Conservation (phyloP, 371 early-diverging fungal genomes). For the Smittium culicis region DNA sequence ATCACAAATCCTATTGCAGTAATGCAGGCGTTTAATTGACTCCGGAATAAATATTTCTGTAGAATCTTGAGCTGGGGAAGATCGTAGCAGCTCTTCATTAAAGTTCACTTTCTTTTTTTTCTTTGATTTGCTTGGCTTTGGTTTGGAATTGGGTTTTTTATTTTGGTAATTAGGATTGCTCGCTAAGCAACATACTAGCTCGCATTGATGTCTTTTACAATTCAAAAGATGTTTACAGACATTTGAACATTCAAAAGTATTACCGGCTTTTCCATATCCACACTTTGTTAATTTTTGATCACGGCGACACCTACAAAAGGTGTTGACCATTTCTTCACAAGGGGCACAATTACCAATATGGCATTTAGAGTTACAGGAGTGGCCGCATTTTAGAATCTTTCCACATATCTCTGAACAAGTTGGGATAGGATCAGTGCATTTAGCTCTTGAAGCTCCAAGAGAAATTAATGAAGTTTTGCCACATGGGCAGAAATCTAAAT, state of each 20-base stretch:
- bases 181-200: slow-evolving; percentile 17
- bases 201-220: slow-evolving; percentile 47
- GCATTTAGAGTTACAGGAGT: slow-evolving; percentile 52
- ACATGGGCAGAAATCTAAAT: slow-evolving; percentile 67
- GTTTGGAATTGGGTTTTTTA: slow-evolving; percentile 14
- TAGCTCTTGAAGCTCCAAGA: slow-evolving; percentile 32
- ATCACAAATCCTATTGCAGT: slow-evolving; percentile 48
- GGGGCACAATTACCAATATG: slow-evolving; percentile 62
- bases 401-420: slow-evolving; percentile 52
- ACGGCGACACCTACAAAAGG: slow-evolving; percentile 51
- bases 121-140: background rate
- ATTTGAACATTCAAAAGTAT: slow-evolving; percentile 41
- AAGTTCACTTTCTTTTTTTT: slow-evolving; percentile 1
- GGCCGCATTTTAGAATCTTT: slow-evolving; percentile 46
- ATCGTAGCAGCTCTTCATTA: background rate
- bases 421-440: slow-evolving; percentile 66
- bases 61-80: background rate
- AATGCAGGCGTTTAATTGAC: slow-evolving; percentile 33
- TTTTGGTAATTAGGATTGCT: slow-evolving; percentile 15
- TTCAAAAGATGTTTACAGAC: slow-evolving; percentile 42
- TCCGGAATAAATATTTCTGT: slow-evolving; percentile 14
- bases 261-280: slow-evolving; percentile 20
- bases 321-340: slow-evolving; percentile 35
- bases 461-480: slow-evolving; percentile 34
- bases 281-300: slow-evolving; percentile 38